Evolutionary conservation across 2,329 filamentous ascomycete species (phyloP).

Genomic region (Westerdykella aurantiaca): DNA sequence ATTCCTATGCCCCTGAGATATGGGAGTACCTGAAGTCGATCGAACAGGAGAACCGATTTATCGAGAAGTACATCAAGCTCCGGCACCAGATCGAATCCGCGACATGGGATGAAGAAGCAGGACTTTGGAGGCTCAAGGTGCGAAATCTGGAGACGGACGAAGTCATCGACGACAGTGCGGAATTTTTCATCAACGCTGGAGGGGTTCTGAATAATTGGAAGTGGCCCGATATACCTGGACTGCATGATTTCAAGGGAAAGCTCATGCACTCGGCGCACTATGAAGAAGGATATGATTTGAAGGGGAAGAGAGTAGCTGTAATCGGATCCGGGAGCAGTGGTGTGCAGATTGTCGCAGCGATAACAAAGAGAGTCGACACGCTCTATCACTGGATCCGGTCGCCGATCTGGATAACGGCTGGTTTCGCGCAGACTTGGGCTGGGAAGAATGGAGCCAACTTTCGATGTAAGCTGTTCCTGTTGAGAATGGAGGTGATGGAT

Average conservation of each 20-base stretch:
- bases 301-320: constrained; percentile 39
- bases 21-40: constrained; percentile 46
- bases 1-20: constrained; percentile 46
- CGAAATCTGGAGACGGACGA: constrained; percentile 21
- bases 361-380: constrained; percentile 35
- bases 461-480: constrained; percentile 27
- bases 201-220: constrained; percentile 41
- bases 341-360: constrained; percentile 41
- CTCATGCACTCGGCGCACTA: constrained; percentile 42
- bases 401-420: constrained; percentile 46
- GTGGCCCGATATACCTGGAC: constrained; percentile 39
- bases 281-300: constrained; percentile 34
- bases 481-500: neutral
- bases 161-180: constrained; percentile 17
- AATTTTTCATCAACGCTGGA: constrained; percentile 38
- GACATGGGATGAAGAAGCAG: constrained; percentile 36
- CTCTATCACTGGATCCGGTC: constrained; percentile 41
- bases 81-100: constrained; percentile 38
- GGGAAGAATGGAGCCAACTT: constrained; percentile 46
- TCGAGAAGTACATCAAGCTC: constrained; percentile 40
- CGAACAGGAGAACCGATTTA: constrained; percentile 40
- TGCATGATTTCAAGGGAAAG: constrained; percentile 39
- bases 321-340: constrained; percentile 40
- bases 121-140: constrained; percentile 29
- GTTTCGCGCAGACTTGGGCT: constrained; percentile 45